Evolutionary conservation across 1,139 yeast species (phyloP).

Genomic region (Kodamaea anthophila): DNA sequence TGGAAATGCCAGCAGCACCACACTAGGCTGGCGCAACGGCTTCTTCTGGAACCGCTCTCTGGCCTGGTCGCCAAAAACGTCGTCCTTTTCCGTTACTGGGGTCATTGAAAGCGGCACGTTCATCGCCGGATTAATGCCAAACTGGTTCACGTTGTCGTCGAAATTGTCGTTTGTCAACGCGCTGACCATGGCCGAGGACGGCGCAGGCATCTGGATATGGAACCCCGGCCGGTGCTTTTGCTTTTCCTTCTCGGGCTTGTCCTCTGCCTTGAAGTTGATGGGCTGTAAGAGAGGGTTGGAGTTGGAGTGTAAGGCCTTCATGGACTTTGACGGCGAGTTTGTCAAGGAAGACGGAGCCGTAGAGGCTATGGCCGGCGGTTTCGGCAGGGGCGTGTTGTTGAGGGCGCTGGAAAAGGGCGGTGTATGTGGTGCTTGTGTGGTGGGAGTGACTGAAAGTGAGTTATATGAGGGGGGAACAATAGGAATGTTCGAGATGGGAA

Average conservation of each 20-base stretch:
- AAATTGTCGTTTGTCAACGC: constrained; percentile 29
- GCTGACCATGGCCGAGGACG: constrained; percentile 30
- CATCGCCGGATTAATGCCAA: constrained; percentile 54
- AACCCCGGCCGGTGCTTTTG: constrained; percentile 32
- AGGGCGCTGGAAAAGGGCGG: constrained; percentile 28
- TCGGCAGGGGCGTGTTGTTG: constrained; percentile 36
- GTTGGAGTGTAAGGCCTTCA: constrained; percentile 47
- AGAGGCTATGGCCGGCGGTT: constrained; percentile 19
- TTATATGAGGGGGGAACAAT: not conserved
- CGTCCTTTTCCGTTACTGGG: constrained; percentile 60
- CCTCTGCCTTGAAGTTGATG: constrained; percentile 38
- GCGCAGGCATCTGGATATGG: constrained; percentile 46
- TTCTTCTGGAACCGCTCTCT: constrained; percentile 1
- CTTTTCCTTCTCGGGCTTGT: constrained; percentile 8
- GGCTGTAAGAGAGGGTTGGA: constrained; percentile 53
- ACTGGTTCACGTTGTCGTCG: constrained; percentile 49
- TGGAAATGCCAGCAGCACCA: constrained; percentile 23
- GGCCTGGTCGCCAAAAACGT: constrained; percentile 8
- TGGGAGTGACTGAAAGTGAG: constrained; percentile 1
- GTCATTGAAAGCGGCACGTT: constrained; percentile 64
- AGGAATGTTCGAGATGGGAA: not conserved
- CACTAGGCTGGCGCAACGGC: constrained; percentile 1
- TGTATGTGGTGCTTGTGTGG: constrained; percentile 23
- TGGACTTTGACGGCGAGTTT: constrained; percentile 44
- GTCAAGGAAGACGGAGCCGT: constrained; percentile 12